Conservation (phyloP, 108 stramenopile genomes). For the Licmophora abbreviata region DNA sequence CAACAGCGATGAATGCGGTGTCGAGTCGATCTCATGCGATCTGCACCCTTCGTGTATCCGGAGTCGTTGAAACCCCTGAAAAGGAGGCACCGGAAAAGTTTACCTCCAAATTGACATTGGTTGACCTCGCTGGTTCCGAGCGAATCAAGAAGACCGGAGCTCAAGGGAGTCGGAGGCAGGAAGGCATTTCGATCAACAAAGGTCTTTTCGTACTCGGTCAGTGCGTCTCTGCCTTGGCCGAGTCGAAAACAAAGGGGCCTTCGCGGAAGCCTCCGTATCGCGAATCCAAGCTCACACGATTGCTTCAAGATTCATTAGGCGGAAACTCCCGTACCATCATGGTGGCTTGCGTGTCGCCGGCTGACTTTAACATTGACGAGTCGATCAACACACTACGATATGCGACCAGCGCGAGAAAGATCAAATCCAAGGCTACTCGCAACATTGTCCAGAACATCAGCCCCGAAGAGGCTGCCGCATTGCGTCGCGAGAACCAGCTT, state of each 20-base stretch:
- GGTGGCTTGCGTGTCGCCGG: conserved; percentile 89
- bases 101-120: conserved; percentile 88
- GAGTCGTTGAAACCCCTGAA: conserved; percentile 24
- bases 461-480: conserved; percentile 52
- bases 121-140: conserved; percentile 96
- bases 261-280: conserved; percentile 70
- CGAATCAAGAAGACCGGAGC: conserved; percentile 95
- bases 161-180: conserved; percentile 85
- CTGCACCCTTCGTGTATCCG: conserved; percentile 74
- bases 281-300: conserved; percentile 87
- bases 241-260: conserved; percentile 55
- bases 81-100: conserved; percentile 5
- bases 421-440: conserved; percentile 83
- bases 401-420: conserved; percentile 90
- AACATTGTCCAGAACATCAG: conserved; percentile 65
- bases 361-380: conserved; percentile 92
- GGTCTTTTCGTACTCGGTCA: conserved; percentile 83
- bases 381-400: conserved; percentile 91
- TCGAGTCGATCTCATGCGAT: conserved; percentile 89
- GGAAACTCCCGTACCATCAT: conserved; percentile 92
- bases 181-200: conserved; percentile 92
- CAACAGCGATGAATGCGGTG: conserved; percentile 86
- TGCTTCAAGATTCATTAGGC: conserved; percentile 87
- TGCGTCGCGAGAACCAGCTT: conserved; percentile 65
- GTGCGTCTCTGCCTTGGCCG: conserved; percentile 85